Conservation (phyloP, 2,329 filamentous ascomycete genomes). For the Alternaria sp. region DNA sequence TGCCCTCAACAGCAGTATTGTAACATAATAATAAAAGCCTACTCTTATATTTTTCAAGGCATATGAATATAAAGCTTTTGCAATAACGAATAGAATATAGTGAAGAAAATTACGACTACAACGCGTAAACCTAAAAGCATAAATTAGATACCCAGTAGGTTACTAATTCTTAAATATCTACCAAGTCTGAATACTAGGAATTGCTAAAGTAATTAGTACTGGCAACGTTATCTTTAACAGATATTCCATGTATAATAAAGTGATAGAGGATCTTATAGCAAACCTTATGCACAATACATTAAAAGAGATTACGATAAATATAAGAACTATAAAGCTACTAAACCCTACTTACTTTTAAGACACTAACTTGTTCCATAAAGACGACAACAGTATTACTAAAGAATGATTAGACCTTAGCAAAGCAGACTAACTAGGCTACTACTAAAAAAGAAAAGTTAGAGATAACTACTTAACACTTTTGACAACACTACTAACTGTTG, state of each 20-base stretch:
- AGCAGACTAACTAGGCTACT: too few species aligned
- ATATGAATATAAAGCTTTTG: constrained; percentile 20
- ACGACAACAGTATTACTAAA: too few species aligned
- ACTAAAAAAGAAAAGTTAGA: too few species aligned
- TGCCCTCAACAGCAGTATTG: neutral
- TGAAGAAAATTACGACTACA: constrained; percentile 8
- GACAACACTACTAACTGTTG: too few species aligned
- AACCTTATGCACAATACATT: constrained; percentile 19
- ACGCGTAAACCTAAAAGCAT: constrained; percentile 13
- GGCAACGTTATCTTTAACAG: constrained; percentile 13
- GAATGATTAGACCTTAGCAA: too few species aligned
- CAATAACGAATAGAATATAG: constrained; percentile 1
- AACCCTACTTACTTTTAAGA: neutral
- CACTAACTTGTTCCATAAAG: constrained; percentile 3
- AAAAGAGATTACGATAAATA: constrained; percentile 10
- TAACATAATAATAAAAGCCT: constrained; percentile 5
- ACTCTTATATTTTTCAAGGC: constrained; percentile 11
- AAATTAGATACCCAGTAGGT: constrained; percentile 16
- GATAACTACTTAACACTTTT: too few species aligned
- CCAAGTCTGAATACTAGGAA: constrained; percentile 8
- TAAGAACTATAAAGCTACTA: constrained; percentile 8
- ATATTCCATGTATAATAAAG: constrained; percentile 12
- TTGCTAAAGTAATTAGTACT: constrained; percentile 15
- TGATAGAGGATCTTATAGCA: constrained; percentile 19
- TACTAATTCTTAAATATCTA: constrained; percentile 16